Base-by-base conservation (phyloP, 202 grass and related monocot species). In the Dendrocalamus latiflorus region DNA sequence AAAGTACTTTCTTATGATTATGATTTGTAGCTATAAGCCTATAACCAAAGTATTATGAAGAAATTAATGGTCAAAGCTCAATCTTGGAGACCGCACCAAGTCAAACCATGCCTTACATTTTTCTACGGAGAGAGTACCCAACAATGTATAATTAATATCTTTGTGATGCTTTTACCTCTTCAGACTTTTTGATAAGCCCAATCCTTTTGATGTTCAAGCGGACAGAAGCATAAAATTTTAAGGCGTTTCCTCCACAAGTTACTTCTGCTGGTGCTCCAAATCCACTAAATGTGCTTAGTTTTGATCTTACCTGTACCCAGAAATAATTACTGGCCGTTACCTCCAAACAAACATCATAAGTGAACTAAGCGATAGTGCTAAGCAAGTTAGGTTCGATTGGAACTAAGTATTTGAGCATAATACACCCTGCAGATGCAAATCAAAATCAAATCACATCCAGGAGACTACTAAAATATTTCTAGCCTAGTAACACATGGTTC, bases 221-320 rank as follows among this genome's bases (percentile, higher is more conserved):
- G 18, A 92, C 84, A 72, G 90, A 92, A 30, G 90, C 84, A 77
- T 92, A 92, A 79, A 92, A 92, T 62, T 92, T 92, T 34, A 92
- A 63, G 25, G 90, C 90, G 80, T 89, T 89, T 24, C 90, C 86
- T 11, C 90, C 86, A 56, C 79, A 89, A 6, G 87, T 92, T 55
- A 92, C 90, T 85, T 92, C 90, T 22, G 48, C 66, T 78, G 90
- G 84, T 66, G 80, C 84, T 41, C 90, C 87, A 84, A 89, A 89
- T 50, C 90, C 90, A 41, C 83, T 81, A 76, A 92, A 92, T 37
- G 90, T 87, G 80, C 83, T 87, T 24, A 92, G 57, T 57, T 92
- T 92, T 26, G 90, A 77, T 53, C 90, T 84, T 17, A 92, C 76
- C 90, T 92, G 64, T 44, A 30, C 15, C 68, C 13, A 71, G 24